Base-by-base conservation (phyloP, 2,329 filamentous ascomycete genomes). In the Tolypocladium capitatum region DNA sequence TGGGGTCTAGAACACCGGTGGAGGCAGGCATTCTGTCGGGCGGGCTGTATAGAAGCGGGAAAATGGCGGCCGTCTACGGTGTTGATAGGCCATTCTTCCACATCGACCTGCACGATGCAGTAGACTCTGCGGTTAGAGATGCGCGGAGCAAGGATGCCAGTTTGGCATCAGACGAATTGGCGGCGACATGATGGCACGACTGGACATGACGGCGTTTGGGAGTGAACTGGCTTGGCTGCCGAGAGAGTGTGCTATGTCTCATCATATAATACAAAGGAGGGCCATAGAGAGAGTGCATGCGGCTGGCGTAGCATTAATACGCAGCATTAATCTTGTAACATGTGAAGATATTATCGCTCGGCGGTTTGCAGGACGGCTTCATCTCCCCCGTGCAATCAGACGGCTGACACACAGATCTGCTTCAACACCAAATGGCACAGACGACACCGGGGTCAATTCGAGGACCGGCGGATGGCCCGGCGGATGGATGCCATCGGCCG, bases 21-120 rank as follows among this genome's bases (percentile, higher is more conserved):
- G 24, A 24, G 31, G 20, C 18, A 34, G n/a, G 30, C 30, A 16
- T 33, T 20, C 42, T 21, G 30, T 24, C 42, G 13, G 18, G 28
- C 10, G 42, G 33, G 38, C 16, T 41, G 38, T 6, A 13, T 43
- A 30, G 18, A 18, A 13, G 20, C 32, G 33, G n/a, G 30, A 45
- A 41, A 16, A 48, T 50, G 51, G 55, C 57, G 18, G 58, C 68
- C 2, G 53, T 71, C 0, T 63, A 59, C 28, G 67, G 65, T 1
- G 63, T 69, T 16, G 68, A 74, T 48, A 58, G 70, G 45, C 72
- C 72, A 0, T 73, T 68, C 50, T 73, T 74, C 59, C 72, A 75
- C 43, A 51, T 68, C 4, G 70, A 74, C 51, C 56, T 74, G 16
- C 56, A 62, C 21, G 67, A 67, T 18, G 70, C 70, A 7, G 60